A percentile compares a stretch with the other conserved stretches of the same genome.
These are phyloP conservation scores for Allantophomopsis lycopodina DNA, from an alignment of 2,329 filamentous ascomycete genomes.

Conservation along the genomic window DNA sequence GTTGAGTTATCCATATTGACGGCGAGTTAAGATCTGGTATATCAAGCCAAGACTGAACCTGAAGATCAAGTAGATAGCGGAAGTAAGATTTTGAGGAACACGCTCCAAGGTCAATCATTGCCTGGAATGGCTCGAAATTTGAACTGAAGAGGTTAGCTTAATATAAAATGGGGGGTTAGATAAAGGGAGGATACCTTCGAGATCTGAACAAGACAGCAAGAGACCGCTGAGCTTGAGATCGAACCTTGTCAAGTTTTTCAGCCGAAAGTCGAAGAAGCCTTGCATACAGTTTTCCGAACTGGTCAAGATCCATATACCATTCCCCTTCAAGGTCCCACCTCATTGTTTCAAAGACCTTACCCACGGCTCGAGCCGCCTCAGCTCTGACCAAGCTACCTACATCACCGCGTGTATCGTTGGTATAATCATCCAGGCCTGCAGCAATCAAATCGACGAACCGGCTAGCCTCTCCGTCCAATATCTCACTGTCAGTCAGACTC, in stretches of 20 bases:
- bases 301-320: background rate
- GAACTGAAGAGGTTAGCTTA: background rate
- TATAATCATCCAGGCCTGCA: conserved; percentile 73
- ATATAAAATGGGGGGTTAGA: background rate
- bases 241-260: conserved; percentile 84
- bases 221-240: conserved; percentile 47
- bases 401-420: conserved; percentile 77
- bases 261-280: conserved; percentile 53
- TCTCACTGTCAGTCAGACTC: conserved; percentile 32
- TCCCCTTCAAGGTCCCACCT: background rate
- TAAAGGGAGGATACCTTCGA: conserved; percentile 29
- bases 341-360: conserved; percentile 20
- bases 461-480: conserved; percentile 11
- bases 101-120: too few relatives aligned
- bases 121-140: background rate
- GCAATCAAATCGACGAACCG: conserved; percentile 20
- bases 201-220: conserved; percentile 27
- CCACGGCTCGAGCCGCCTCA: conserved; percentile 60
- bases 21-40: conserved; percentile 12
- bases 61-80: conserved; percentile 7
- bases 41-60: conserved; percentile 5
- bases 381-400: conserved; percentile 76
- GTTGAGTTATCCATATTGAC: conserved; percentile 29
- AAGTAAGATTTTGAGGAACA: conserved; percentile 8
- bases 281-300: conserved; percentile 6